Base-by-base conservation (phyloP, 768 basidiomycete genomes). In the Boletales sp. region DNA sequence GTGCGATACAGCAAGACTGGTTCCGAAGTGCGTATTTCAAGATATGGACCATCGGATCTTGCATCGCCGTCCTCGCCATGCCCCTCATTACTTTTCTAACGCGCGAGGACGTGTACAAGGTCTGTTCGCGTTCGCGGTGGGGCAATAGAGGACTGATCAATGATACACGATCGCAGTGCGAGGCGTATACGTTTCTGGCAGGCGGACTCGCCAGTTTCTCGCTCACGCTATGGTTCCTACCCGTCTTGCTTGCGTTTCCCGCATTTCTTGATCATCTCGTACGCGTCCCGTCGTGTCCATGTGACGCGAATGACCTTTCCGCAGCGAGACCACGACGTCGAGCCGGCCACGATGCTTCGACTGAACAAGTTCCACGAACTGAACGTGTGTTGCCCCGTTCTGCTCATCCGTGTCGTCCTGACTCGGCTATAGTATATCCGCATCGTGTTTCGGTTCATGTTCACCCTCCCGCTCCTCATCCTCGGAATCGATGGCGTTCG, bases 341-440 rank as follows among this genome's bases (percentile, higher is more conserved):
- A 91, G 46, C 74, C 58, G 15, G 72, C 58, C 30, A 88, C 84
- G 3, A 74, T 91, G 41, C 76, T 87, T 18, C 81, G 88, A 18
- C 68, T 93, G 44, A 84, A 84, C 33, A 90, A 84, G 55, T 92
- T 88, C 61, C 85, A 87, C 36, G 87, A 92, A 59, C 68, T 91
- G 36, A 93, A 93, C 57, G 90, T 91, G 55, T 33, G 87, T 69
- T 7, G 25, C 18, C 13, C 14, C 12, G 28, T 40, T 10, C 3
- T 50, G 31, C 6, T 15, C 1, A 30, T 25, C 14, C 17, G 9
- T 17, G n/a, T 37, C 12, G 8, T 8, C 12, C 21, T 35, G 28
- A 35, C 54, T 12, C 28, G 4, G 19, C 15, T 4, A 2, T 35
- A 90, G 90, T 78, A 70, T 38, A 79, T 88, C 36, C 87, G 89